Base-by-base conservation (phyloP, 164 flowering plant species). In the Taxillus chinensis region DNA sequence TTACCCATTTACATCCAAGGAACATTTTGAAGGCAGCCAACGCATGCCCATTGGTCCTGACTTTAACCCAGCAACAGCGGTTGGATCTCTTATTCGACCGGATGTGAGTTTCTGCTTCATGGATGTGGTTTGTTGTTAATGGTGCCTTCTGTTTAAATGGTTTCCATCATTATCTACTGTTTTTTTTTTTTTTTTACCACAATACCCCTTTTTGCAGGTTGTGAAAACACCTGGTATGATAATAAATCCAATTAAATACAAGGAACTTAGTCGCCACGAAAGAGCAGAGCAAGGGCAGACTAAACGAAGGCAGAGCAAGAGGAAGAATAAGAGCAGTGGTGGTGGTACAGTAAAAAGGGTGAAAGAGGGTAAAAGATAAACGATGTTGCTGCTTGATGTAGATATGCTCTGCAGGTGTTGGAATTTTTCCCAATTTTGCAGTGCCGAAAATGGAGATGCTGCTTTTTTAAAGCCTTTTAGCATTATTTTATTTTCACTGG, bases 11-110 rank as follows among this genome's bases (percentile, higher is more conserved):
- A 84, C 89, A 13, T 83, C 87, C 2, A 71, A 81, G 69, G 97
- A 89, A 63, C 86, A 73, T 58, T 93, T 78, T 75, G 92, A 93
- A 62, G 83, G 72, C 60, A 87, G 90, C 71, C 78, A 80, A 11
- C 78, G 97, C 39, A 77, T 86, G 84, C 98, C 98, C 45, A 78
- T 90, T 78, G 98, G 95, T 16, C 97, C 98, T 38, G 98, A 93
- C 43, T 93, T 73, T 67, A 85, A 90, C 60, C 97, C 98, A 14
- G 82, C 80, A 41, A 70, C 88, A 6, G 71, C 86, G 3, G 51
- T 80, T 61, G 77, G 82, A 63, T 89, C 85, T 68, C 85, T 88
- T 52, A 85, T 62, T 61, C 79, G 95, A 27, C 96, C 93, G 45
- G 87, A 83, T 5, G 98, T 89, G 60, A 71, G 86, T 78, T 42